phyloP scores from a whole-genome alignment of 306 rosid species.

The Ochetophila trinervis region DNA sequence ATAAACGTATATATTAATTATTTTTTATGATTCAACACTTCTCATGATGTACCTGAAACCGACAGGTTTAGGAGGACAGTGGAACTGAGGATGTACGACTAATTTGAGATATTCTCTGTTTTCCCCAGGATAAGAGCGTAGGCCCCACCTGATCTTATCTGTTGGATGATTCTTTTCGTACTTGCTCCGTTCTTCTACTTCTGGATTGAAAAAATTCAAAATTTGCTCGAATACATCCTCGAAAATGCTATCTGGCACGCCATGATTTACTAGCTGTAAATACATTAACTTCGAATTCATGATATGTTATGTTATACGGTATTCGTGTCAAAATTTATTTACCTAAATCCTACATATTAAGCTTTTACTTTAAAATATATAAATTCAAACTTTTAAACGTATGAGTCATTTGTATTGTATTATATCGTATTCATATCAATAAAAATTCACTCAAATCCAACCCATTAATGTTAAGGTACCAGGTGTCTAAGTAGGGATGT shows the following conservation, averaged over 20 bases:
- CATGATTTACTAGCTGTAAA: constrained; percentile 46
- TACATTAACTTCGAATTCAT: too few relatives aligned
- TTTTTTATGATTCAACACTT: too few relatives aligned
- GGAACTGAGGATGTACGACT: constrained; percentile 36
- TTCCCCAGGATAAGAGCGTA: constrained; percentile 29
- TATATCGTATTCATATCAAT: too few relatives aligned
- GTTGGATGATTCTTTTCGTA: constrained; percentile 14
- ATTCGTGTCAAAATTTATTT: too few relatives aligned
- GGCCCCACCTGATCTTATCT: constrained; percentile 35
- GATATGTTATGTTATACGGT: too few relatives aligned
- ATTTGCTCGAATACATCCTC: constrained; percentile 25
- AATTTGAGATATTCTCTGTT: constrained; percentile 51
- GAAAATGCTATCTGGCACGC: constrained; percentile 25
- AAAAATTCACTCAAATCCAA: too few relatives aligned
- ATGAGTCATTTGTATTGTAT: too few relatives aligned
- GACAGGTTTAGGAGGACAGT: constrained; percentile 30
- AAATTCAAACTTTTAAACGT: too few relatives aligned
- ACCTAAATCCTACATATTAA: too few relatives aligned
- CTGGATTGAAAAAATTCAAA: constrained; percentile 35
- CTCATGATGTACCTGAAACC: constrained; percentile 28
- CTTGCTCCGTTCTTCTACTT: constrained; percentile 26
- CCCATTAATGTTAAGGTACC: too few relatives aligned
- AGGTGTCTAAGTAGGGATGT: too few relatives aligned
- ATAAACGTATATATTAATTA: neutral
- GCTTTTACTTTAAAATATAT: too few relatives aligned